Conservation (phyloP, 768 basidiomycete species). For the Lactarius deliciosus region DNA sequence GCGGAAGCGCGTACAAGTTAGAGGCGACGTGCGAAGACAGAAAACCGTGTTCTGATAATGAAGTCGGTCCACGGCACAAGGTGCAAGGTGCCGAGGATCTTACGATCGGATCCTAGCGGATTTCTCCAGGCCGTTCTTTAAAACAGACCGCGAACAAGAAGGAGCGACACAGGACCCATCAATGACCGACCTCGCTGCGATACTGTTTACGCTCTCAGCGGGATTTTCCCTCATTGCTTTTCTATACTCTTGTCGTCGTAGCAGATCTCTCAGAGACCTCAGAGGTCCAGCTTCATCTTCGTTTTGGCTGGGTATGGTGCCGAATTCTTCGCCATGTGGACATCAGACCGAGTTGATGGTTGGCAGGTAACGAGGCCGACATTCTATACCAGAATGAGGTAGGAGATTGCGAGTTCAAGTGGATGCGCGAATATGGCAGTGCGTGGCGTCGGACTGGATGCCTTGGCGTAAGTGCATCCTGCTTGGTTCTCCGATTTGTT, state of each 20-base stretch:
- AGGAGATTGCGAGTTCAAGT: constrained; percentile 29
- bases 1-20: no score
- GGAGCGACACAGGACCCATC: background rate
- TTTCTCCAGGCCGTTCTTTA: no score
- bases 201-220: background rate
- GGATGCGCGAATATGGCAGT: constrained; percentile 30
- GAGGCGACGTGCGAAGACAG: no score
- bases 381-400: constrained; percentile 23
- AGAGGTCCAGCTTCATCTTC: background rate
- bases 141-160: no score
- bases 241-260: background rate
- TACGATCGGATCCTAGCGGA: no score
- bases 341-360: background rate
- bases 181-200: background rate
- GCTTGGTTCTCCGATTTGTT: background rate
- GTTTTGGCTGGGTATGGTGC: background rate
- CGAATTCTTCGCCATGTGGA: background rate
- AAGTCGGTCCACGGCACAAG: no score
- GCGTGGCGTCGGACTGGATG: constrained; percentile 29
- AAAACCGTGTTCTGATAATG: no score
- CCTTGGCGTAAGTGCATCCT: constrained; percentile 28
- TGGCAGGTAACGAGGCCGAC: background rate
- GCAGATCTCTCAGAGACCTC: background rate
- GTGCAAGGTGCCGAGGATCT: no score
- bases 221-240: background rate